phyloP scores from a whole-genome alignment of 139 green algal genomes.

The Desmodesmus armatus region DNA sequence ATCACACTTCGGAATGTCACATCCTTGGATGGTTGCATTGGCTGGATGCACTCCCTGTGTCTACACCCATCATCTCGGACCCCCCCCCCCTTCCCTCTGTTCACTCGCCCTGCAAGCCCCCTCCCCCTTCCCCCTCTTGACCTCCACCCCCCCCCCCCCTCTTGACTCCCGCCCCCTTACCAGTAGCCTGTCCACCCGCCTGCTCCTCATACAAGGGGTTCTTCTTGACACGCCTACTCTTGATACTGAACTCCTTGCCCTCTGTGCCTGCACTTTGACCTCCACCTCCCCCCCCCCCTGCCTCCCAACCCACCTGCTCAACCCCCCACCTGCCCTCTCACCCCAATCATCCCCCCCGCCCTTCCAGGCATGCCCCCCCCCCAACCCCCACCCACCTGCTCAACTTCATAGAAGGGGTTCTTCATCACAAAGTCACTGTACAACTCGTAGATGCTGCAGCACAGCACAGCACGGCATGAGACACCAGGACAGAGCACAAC shows the following conservation, averaged over 20 bases:
- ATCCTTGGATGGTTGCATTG: too few species aligned
- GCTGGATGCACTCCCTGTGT: too few species aligned
- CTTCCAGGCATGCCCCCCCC: background rate
- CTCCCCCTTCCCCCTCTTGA: too few species aligned
- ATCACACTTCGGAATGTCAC: too few species aligned
- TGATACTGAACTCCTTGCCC: background rate
- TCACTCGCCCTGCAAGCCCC: too few species aligned
- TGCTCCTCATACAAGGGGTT: background rate
- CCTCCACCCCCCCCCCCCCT: too few species aligned
- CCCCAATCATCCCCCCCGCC: background rate
- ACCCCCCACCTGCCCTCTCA: too few species aligned
- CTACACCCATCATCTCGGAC: too few species aligned
- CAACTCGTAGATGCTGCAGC: conserved; percentile 77
- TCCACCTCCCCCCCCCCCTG: background rate
- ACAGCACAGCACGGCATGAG: background rate
- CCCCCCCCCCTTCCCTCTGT: too few species aligned
- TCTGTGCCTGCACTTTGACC: background rate
- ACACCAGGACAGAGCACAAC: background rate
- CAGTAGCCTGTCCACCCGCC: too few species aligned
- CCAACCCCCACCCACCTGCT: conserved; percentile 63
- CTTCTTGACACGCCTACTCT: background rate
- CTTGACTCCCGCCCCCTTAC: too few species aligned
- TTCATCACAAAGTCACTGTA: conserved; percentile 89
- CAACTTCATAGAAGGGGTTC: conserved; percentile 88
- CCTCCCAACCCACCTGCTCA: too few species aligned